Base-by-base conservation (phyloP, 169 alveolate genomes). In the Cryptosporidium muris region DNA sequence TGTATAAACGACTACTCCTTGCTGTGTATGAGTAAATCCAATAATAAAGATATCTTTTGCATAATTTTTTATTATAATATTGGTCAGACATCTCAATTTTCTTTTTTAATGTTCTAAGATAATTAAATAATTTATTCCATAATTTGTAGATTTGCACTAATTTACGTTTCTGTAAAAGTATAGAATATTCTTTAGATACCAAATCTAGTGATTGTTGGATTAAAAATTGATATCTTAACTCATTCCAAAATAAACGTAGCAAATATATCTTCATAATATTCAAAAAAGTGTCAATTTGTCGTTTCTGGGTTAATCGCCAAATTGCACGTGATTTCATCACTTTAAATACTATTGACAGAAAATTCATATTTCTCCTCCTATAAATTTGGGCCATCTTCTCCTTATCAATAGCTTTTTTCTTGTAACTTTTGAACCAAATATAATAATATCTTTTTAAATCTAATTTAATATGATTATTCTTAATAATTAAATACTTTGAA, bases 171-270 rank as follows among this genome's bases (percentile, higher is more conserved):
- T 58, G 14, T 7, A 74, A 42, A 47, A 45, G 49, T 9, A 11
- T 5, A 5, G 8, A 0, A 56, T 74, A 74, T 2, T 74, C 62
- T 4, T 56, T 25, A 1, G 68, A 74, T 5, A 60, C 38, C 47
- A 34, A 58, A n/a, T 74, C 64, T 58, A 74, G 36, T 54, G 82
- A 56, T 34, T 53, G 51, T 1, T 52, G 16, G 16, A 66, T 52
- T 2, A 51, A 4, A 42, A 47, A 25, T 7, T n/a, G 9, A 1
- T 34, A 49, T 34, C 60, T 58, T 3, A 74, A 36, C 16, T 40
- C 34, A 34, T 25, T 54, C 82, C 82, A 74, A 2, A 25, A 63
- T 4, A 36, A 25, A 8, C 60, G 40, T 43, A 56, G 7, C 9
- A 58, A 3, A 8, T 40, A 37, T 1, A 0, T 74, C 16, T 58